These are phyloP conservation scores for Colletotrichum gigasporum DNA, from an alignment of 2,329 filamentous ascomycete species.

Conservation along the genomic window DNA sequence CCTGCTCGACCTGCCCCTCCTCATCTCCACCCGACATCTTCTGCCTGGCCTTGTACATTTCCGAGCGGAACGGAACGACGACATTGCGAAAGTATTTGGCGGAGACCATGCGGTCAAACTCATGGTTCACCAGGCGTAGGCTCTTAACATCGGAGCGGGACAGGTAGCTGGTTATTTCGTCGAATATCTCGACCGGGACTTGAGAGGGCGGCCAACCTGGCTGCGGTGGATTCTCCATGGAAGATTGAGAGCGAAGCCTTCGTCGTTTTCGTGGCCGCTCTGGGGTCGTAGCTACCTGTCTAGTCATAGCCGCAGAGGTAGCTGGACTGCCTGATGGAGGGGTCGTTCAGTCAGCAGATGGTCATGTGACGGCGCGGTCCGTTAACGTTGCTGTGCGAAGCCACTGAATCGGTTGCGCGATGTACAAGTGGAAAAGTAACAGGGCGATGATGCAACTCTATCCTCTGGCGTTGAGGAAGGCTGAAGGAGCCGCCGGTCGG, in stretches of 20 bases:
- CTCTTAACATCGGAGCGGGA: constrained; percentile 66
- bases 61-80: constrained; percentile 72
- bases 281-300: background rate
- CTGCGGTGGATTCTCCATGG: constrained; percentile 6
- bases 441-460: no score
- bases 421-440: no score
- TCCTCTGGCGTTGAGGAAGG: no score
- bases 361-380: background rate
- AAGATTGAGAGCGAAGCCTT: background rate
- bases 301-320: constrained; percentile 9
- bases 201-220: constrained; percentile 42
- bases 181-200: constrained; percentile 71
- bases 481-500: background rate
- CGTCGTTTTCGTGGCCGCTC: constrained; percentile 26
- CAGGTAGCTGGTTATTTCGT: constrained; percentile 63
- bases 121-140: constrained; percentile 68
- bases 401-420: background rate
- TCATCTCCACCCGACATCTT: background rate
- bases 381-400: no score
- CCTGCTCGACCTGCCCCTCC: background rate
- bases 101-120: constrained; percentile 66
- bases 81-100: constrained; percentile 68
- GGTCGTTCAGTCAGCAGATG: background rate
- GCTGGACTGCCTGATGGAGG: background rate
- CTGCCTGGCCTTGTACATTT: constrained; percentile 60